phyloP scores from a whole-genome alignment of 2,329 filamentous ascomycete species.

The Harringtonia aguacate region DNA sequence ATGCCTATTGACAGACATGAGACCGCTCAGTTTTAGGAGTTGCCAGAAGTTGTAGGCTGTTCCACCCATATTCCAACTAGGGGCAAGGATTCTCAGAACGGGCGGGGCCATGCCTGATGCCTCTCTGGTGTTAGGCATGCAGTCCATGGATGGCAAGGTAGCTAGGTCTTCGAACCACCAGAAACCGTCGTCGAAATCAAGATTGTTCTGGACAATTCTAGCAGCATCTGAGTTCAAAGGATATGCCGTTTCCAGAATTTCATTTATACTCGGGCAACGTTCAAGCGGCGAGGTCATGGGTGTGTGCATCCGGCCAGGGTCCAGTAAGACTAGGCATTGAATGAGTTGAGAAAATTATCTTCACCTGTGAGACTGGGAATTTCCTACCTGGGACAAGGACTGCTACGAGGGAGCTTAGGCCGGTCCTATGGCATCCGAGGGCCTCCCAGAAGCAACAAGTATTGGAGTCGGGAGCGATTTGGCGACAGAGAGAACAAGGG shows the following conservation, averaged over 20 bases:
- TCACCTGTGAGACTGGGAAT: neutral
- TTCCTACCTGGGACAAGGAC: conserved; percentile 37
- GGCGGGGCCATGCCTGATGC: conserved; percentile 32
- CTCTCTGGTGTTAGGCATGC: conserved; percentile 32
- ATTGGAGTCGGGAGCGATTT: conserved; percentile 17
- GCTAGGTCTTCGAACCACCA: conserved; percentile 46
- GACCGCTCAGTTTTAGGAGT: conserved; percentile 38
- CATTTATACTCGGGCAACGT: conserved; percentile 38
- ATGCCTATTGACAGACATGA: conserved; percentile 35
- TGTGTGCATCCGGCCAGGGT: conserved; percentile 24
- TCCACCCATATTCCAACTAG: conserved; percentile 38
- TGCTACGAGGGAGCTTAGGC: conserved; percentile 35
- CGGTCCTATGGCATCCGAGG: conserved; percentile 40
- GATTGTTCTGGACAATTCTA: conserved; percentile 29
- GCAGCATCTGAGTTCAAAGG: conserved; percentile 27
- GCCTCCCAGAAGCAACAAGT: conserved; percentile 34
- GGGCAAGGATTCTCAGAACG: conserved; percentile 36
- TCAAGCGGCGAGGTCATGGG: conserved; percentile 39
- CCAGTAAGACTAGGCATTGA: conserved; percentile 1
- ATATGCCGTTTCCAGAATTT: conserved; percentile 37
- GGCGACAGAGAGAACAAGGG: conserved; percentile 34
- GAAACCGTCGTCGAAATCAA: conserved; percentile 46
- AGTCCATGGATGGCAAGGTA: conserved; percentile 24
- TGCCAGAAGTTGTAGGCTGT: conserved; percentile 41
- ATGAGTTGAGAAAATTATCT: neutral